A percentile compares a stretch with the other conserved stretches of the same genome.
phyloP scores from a whole-genome alignment of 495 filamentous ascomycete genomes.

The Penicillium goetzii region DNA sequence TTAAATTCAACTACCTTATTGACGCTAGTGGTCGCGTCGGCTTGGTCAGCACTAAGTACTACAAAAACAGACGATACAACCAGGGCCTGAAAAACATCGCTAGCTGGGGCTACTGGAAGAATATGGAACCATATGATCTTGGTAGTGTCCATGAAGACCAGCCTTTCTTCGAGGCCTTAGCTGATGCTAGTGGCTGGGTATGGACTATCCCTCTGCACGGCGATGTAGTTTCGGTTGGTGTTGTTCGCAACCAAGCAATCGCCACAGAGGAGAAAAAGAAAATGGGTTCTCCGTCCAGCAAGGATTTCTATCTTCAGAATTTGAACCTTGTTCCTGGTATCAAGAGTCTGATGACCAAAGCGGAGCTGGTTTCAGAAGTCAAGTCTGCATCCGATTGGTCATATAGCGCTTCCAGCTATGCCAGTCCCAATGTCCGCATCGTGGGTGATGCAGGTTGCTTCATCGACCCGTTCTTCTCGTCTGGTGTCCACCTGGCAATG shows the following conservation, averaged over 20 bases:
- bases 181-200: constrained; percentile 43
- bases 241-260: constrained; percentile 40
- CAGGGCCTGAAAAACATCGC: constrained; percentile 44
- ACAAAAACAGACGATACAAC: constrained; percentile 43
- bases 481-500: constrained; percentile 55
- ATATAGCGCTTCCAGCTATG: constrained; percentile 46
- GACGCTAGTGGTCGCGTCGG: constrained; percentile 45
- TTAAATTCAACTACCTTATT: constrained; percentile 42
- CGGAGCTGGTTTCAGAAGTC: constrained; percentile 37
- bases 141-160: constrained; percentile 20
- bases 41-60: constrained; percentile 40
- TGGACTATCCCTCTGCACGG: constrained; percentile 41
- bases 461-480: constrained; percentile 51
- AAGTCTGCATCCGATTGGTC: constrained; percentile 50
- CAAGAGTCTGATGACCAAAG: constrained; percentile 31
- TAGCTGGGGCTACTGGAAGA: constrained; percentile 46
- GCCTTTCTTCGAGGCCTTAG: constrained; percentile 45
- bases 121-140: constrained; percentile 23
- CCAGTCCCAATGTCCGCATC: constrained; percentile 38
- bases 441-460: constrained; percentile 49
- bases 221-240: constrained; percentile 38
- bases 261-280: constrained; percentile 34
- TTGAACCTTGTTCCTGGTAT: constrained; percentile 37
- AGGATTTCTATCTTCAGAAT: constrained; percentile 45
- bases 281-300: constrained; percentile 19